Percentiles rank a stretch among this genome's conserved stretches.
These are phyloP conservation scores for Peronospora belbahrii DNA, from an alignment of 352 stramenopile genomes.

Conservation along the genomic window DNA sequence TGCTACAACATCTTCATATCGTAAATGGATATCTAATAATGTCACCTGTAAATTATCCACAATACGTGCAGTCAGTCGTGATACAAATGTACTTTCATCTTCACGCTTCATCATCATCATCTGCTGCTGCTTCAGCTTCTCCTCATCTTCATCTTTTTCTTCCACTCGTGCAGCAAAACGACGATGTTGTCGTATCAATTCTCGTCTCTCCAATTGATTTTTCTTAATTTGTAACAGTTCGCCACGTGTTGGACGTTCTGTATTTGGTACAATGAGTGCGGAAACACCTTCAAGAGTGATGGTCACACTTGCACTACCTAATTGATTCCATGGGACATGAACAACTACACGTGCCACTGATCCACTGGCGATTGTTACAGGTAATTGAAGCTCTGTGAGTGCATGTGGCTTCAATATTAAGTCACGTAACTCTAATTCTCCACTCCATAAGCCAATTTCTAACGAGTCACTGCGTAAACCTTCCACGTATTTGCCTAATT, in stretches of 20 bases:
- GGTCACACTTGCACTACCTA: conserved; percentile 70
- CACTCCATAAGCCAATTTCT: conserved; percentile 78
- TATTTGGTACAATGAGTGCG: conserved; percentile 61
- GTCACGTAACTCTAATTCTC: conserved; percentile 66
- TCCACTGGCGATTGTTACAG: conserved; percentile 53
- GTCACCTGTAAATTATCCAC: conserved; percentile 79
- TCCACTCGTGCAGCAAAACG: conserved; percentile 42
- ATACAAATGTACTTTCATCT: conserved; percentile 77
- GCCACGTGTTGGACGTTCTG: conserved; percentile 33
- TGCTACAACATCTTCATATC: conserved; percentile 68
- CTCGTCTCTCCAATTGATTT: conserved; percentile 55
- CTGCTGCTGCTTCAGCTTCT: not conserved
- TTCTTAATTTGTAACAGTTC: conserved; percentile 51
- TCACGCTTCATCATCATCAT: conserved; percentile 19
- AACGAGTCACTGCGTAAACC: conserved; percentile 69
- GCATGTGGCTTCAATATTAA: conserved; percentile 73
- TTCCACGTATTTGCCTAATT: conserved; percentile 79
- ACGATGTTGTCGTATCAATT: conserved; percentile 61
- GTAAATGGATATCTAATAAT: conserved; percentile 57
- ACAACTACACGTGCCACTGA: conserved; percentile 58
- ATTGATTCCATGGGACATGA: conserved; percentile 80
- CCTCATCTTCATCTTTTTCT: not conserved
- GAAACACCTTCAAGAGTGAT: conserved; percentile 67
- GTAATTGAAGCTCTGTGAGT: conserved; percentile 65
- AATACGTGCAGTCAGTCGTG: conserved; percentile 63